Conservation (phyloP, 1,284 basidiomycete genomes). For the Tilletia indica region DNA sequence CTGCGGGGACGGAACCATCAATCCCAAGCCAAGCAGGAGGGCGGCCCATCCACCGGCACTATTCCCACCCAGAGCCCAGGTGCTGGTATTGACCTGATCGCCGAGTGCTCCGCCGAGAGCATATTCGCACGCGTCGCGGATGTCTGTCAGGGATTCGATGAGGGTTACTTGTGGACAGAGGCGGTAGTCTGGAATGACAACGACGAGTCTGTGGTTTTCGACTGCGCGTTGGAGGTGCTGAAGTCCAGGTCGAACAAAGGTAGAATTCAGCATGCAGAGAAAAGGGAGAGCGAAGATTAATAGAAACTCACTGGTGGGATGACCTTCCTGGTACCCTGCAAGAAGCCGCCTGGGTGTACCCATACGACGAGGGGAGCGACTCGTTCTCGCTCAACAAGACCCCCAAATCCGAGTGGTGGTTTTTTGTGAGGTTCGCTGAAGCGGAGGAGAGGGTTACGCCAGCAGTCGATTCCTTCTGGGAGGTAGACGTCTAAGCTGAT, state of each 20-base stretch:
- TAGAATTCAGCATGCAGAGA: neutral
- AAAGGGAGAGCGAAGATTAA: no score
- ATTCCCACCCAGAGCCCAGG: conserved; percentile 35
- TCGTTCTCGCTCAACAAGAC: neutral
- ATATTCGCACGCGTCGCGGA: conserved; percentile 33
- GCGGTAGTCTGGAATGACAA: conserved; percentile 40
- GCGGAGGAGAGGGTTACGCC: conserved; percentile 14
- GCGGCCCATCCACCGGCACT: conserved; percentile 42
- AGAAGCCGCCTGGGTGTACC: conserved; percentile 40
- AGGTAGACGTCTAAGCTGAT: conserved; percentile 42
- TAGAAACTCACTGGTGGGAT: conserved; percentile 26
- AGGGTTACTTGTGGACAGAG: conserved; percentile 40
- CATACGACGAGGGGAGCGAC: conserved; percentile 31
- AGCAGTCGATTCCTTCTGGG: conserved; percentile 20
- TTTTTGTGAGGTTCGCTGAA: conserved; percentile 20
- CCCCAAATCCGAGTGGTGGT: neutral
- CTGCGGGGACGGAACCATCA: conserved; percentile 21
- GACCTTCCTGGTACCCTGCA: conserved; percentile 41
- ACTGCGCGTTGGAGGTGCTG: conserved; percentile 34
- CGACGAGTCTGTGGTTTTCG: conserved; percentile 29
- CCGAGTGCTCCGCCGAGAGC: conserved; percentile 26
- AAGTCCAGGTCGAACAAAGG: no score
- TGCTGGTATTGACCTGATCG: conserved; percentile 20
- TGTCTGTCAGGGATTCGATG: conserved; percentile 33
- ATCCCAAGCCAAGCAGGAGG: conserved; percentile 33